A percentile compares a stretch with the other conserved stretches of the same genome.
phyloP scores from a whole-genome alignment of 345 rosid species.

The Syzygium oleosum region DNA sequence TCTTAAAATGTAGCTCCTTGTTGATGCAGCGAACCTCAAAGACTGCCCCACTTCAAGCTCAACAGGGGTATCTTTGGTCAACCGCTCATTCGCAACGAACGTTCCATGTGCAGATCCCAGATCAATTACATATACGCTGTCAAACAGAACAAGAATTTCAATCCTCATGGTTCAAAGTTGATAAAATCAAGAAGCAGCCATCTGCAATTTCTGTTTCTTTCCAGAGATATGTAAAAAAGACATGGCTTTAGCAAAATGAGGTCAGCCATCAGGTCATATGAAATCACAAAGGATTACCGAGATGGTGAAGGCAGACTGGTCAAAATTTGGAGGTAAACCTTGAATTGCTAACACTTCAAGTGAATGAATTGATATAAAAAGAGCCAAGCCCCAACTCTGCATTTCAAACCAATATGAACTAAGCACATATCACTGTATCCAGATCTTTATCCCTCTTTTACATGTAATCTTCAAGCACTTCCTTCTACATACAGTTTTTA shows the following conservation, averaged over 20 bases:
- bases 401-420: neutral
- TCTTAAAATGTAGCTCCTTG: slow-evolving; percentile 69
- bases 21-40: slow-evolving; percentile 87
- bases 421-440: neutral
- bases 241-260: neutral
- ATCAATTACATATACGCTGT: slow-evolving; percentile 72
- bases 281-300: neutral
- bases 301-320: neutral
- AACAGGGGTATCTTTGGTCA: slow-evolving; percentile 58
- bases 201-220: neutral
- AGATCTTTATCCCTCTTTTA: neutral
- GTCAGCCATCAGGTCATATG: neutral
- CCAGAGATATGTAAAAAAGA: neutral
- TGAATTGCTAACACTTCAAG: neutral
- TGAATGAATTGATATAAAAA: neutral
- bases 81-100: slow-evolving; percentile 86
- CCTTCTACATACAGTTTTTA: neutral
- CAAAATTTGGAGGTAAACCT: neutral
- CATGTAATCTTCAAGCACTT: neutral
- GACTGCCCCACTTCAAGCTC: slow-evolving; percentile 80
- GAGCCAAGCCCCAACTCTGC: neutral
- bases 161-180: neutral
- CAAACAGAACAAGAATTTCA: neutral
- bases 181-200: neutral
- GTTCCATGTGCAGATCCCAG: slow-evolving; percentile 81